A percentile compares a stretch with the other conserved stretches of the same genome.
These are phyloP conservation scores for Lasiodiplodia sp. DNA, from an alignment of 2,329 filamentous ascomycete species.

Conservation along the genomic window DNA sequence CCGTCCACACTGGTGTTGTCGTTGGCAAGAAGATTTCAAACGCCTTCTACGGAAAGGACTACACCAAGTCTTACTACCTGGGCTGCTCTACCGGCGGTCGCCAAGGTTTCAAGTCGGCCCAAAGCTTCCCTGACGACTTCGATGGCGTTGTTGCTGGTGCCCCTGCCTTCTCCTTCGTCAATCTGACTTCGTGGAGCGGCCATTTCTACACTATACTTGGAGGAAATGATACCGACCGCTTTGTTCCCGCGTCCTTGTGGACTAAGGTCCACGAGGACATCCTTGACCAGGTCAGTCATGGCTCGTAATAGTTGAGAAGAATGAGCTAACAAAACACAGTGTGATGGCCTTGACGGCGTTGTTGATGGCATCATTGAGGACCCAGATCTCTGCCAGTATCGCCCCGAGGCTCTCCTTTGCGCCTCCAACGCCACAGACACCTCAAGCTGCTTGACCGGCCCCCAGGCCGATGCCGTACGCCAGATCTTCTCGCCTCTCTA, in stretches of 20 bases:
- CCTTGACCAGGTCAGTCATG: slow-evolving; percentile 48
- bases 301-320: too few relatives aligned
- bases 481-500: slow-evolving; percentile 53
- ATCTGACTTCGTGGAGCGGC: slow-evolving; percentile 43
- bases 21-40: slow-evolving; percentile 52
- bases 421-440: slow-evolving; percentile 42
- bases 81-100: slow-evolving; percentile 48
- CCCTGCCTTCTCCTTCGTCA: slow-evolving; percentile 44
- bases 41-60: slow-evolving; percentile 49
- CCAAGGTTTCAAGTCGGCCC: slow-evolving; percentile 40
- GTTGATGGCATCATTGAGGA: slow-evolving; percentile 58
- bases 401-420: slow-evolving; percentile 51
- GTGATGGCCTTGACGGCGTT: slow-evolving; percentile 58
- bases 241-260: slow-evolving; percentile 51
- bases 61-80: slow-evolving; percentile 50
- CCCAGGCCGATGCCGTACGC: slow-evolving; percentile 54
- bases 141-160: slow-evolving; percentile 48
- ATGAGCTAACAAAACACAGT: slow-evolving; percentile 41
- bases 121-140: slow-evolving; percentile 46
- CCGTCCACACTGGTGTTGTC: slow-evolving; percentile 50
- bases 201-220: slow-evolving; percentile 43
- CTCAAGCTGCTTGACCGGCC: slow-evolving; percentile 52
- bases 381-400: slow-evolving; percentile 53
- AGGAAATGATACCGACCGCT: slow-evolving; percentile 44
- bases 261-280: slow-evolving; percentile 52